Evolutionary conservation across 1,284 basidiomycete species (phyloP), one percentile per base, ranked within the genome.

Genomic region (Athelia psychrophila): DNA sequence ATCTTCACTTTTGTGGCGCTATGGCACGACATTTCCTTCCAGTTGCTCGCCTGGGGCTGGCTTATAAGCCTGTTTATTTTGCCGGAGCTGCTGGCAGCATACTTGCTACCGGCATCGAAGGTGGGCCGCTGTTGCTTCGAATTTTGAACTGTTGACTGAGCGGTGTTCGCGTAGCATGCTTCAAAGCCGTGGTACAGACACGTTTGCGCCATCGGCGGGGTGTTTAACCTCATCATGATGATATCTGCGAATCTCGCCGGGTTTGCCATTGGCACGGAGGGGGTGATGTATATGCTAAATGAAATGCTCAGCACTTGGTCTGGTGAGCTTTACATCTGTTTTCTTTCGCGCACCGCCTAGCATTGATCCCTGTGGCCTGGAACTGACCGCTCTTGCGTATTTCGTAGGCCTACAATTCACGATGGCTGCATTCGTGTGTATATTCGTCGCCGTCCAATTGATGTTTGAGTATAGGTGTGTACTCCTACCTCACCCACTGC

Each of bases 1-100:
- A 86, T 98, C 25, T 99, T 99, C 74, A 91, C 95, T 0, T 99
- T 99, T 65, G 96, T 98, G n/a, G 97, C 97, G 0, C 74, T 99
- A 15, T 99, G 97, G 97, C 96, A 99, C 64, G 96, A 98, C 65
- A 76, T 99, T 0, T 90, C 89, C 0, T 88, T 97, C 68, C 81
- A 81, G 46, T 78, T 99, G 5, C 77, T 99, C 0, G 86, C 93
- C 0, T 99, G 97, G 97, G 96, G 96, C 1, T 99, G 96, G 96
- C 84, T 98, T 10, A 81, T 97, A 51, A 91, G 85, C 59, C 63
- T 97, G 40, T 98, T 99, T 67, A 86, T 99, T 53, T 58, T 95
- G 1, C 96, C 96, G 0, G 96, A 99, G 68, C 64, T 97, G 18
- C 54, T 82, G 2, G 88, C 84, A 1, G 71, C 76, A 19, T 80